Evolutionary conservation across 768 basidiomycete species (phyloP).

Genomic region (Podaxis sp.): DNA sequence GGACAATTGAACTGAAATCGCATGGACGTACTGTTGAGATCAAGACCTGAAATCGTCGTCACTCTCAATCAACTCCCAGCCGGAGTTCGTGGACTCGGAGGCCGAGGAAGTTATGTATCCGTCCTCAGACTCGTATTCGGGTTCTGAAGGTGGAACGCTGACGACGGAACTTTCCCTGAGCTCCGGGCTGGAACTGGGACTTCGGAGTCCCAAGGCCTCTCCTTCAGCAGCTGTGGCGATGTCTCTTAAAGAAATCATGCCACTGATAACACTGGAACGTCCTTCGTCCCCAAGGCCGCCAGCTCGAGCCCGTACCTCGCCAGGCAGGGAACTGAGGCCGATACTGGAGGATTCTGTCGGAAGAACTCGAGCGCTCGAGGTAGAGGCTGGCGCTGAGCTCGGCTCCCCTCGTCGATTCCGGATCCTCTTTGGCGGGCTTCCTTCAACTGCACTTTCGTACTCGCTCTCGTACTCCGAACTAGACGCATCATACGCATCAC

Average conservation of each 20-base stretch:
- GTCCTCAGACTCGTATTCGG: slow-evolving; percentile 13
- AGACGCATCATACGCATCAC: slow-evolving; percentile 10
- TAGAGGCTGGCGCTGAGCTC: not conserved
- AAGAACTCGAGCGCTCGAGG: not conserved
- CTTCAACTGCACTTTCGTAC: slow-evolving; percentile 5
- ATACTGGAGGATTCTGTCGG: not conserved
- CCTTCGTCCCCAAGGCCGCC: not conserved
- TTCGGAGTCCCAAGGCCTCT: not conserved
- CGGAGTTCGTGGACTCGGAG: slow-evolving; percentile 7
- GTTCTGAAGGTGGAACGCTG: slow-evolving; percentile 9
- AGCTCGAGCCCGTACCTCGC: not conserved
- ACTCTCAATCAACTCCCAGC: slow-evolving; percentile 18
- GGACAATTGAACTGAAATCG: not conserved
- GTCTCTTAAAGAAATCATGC: not conserved
- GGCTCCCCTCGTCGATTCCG: not conserved
- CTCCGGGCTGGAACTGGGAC: slow-evolving; percentile 11
- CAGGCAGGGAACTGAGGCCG: not conserved
- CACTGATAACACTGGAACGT: not conserved
- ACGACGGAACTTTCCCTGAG: slow-evolving; percentile 7
- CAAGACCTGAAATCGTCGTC: not conserved
- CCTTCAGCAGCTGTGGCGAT: not conserved
- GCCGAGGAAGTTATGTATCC: slow-evolving; percentile 6
- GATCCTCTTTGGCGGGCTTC: slow-evolving; percentile 10
- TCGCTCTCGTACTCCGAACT: slow-evolving; percentile 13
- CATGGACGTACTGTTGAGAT: not conserved